Conservation (phyloP, 345 rosid species). For the Pugionium cornutum region DNA sequence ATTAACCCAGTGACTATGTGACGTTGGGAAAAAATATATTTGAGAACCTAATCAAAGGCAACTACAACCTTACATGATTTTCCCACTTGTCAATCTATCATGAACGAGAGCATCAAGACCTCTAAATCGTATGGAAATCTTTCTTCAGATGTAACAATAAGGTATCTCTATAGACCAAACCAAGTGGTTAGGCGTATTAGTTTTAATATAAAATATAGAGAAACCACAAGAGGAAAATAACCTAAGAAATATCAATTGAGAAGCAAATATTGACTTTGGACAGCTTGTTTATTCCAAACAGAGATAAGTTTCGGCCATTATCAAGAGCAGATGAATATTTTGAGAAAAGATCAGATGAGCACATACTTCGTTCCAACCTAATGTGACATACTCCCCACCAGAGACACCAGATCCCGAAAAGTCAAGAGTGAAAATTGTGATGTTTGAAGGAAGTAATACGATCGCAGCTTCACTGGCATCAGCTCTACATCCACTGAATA, state of each 20-base stretch:
- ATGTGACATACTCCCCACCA: constrained; percentile 80
- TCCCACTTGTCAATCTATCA: neutral
- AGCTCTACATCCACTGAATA: constrained; percentile 42
- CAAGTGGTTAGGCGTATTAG: neutral
- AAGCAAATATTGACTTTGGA: constrained; percentile 1
- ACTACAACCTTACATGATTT: neutral
- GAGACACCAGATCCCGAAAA: constrained; percentile 93
- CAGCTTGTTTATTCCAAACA: neutral
- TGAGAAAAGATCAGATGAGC: constrained; percentile 19
- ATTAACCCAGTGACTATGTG: neutral
- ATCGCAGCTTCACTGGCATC: constrained; percentile 65
- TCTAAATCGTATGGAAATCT: neutral
- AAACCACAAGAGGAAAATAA: neutral
- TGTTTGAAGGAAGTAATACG: constrained; percentile 83
- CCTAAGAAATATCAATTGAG: neutral
- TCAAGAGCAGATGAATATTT: neutral
- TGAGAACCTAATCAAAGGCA: neutral
- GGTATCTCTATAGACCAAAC: constrained; percentile 12
- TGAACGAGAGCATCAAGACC: constrained; percentile 12
- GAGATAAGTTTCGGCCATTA: neutral
- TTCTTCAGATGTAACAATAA: constrained; percentile 3
- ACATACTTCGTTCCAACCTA: constrained; percentile 92
- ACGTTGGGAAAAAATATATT: neutral
- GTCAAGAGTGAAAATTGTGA: constrained; percentile 87
- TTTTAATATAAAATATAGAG: neutral